Evolutionary conservation across 495 filamentous ascomycete genomes (phyloP).

Genomic region (Neurospora sp.): DNA sequence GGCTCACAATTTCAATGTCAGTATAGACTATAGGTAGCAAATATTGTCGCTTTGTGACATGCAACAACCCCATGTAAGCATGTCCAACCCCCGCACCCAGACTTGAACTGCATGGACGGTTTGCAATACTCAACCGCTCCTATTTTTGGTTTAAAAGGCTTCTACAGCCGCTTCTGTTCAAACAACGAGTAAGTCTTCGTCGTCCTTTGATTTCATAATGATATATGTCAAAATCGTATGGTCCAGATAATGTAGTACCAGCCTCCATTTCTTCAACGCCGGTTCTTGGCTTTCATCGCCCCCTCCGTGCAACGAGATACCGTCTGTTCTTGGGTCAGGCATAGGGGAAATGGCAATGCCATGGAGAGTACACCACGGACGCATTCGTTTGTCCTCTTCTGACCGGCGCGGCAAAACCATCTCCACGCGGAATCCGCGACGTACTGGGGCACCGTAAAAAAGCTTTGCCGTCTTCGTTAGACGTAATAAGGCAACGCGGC

Average conservation of each 20-base stretch:
- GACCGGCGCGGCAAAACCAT: constrained; percentile 29
- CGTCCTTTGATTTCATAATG: constrained; percentile 28
- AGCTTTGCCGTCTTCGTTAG: constrained; percentile 49
- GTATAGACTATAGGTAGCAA: background rate
- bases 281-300: constrained; percentile 20
- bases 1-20: background rate
- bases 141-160: background rate
- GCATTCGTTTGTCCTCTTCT: constrained; percentile 27
- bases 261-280: constrained; percentile 44
- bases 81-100: background rate
- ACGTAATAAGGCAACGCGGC: constrained; percentile 64
- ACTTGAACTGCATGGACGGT: background rate
- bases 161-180: background rate
- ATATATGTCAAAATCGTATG: constrained; percentile 77
- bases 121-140: background rate
- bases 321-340: constrained; percentile 42
- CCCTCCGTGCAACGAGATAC: constrained; percentile 12
- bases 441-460: constrained; percentile 9
- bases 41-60: background rate
- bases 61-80: background rate
- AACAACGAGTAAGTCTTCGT: constrained; percentile 19
- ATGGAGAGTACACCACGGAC: constrained; percentile 29
- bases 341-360: constrained; percentile 34
- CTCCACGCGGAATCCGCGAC: constrained; percentile 34
- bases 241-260: constrained; percentile 69